A percentile compares a stretch with the other conserved stretches of the same genome.
Conservation (phyloP, 1,284 basidiomycete species). For the Tetrapyrgos nigripes region DNA sequence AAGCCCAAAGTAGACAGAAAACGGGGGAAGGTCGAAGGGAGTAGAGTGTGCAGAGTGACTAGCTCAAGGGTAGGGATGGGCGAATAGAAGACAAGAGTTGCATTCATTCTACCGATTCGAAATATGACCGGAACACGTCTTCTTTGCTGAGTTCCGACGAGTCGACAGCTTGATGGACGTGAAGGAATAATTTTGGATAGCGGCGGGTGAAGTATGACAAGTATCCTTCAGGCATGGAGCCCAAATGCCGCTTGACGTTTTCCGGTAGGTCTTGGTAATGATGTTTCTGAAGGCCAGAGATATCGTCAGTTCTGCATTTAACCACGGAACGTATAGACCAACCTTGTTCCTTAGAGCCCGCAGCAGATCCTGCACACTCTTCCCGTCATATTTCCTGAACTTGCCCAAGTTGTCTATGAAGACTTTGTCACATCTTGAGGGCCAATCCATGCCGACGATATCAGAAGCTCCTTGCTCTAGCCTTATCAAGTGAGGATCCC, state of each 20-base stretch:
- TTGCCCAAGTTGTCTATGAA: conserved; percentile 96
- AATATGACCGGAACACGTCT: conserved; percentile 88
- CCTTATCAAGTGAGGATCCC: conserved; percentile 75
- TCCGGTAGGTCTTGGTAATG: conserved; percentile 97
- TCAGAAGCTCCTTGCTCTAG: conserved; percentile 75
- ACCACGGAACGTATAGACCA: conserved; percentile 29
- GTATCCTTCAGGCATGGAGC: conserved; percentile 92
- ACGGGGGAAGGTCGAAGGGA: no score
- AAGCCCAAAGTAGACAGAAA: no score
- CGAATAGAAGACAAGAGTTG: background rate
- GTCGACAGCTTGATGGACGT: conserved; percentile 86
- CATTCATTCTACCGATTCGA: conserved; percentile 66
- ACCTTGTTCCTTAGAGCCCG: conserved; percentile 96
- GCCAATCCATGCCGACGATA: conserved; percentile 92
- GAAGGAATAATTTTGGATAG: conserved; percentile 92
- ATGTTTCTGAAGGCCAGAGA: conserved; percentile 74
- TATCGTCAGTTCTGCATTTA: conserved; percentile 15
- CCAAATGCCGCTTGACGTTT: conserved; percentile 86
- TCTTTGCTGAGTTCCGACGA: conserved; percentile 73
- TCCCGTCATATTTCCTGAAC: conserved; percentile 94
- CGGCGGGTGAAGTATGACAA: conserved; percentile 91
- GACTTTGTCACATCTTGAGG: conserved; percentile 82
- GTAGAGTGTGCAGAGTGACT: no score
- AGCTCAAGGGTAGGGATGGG: background rate
- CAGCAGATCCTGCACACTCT: conserved; percentile 90